A percentile compares a stretch with the other conserved stretches of the same genome.
Evolutionary conservation across 352 stramenopile species (phyloP).

Genomic region (Pythium periplocum): DNA sequence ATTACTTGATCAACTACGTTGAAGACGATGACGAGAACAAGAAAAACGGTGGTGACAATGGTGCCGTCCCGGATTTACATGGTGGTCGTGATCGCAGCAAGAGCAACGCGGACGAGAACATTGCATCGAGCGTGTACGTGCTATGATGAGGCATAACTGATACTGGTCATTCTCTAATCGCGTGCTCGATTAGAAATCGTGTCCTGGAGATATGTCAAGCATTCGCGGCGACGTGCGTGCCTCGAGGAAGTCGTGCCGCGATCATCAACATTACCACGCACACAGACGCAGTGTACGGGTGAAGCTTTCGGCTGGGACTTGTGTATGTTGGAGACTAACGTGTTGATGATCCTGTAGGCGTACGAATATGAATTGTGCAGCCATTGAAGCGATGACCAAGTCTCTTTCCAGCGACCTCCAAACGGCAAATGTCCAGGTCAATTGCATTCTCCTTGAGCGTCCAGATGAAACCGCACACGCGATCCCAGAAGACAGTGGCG

Average conservation of each 20-base stretch:
- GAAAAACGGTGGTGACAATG: neutral
- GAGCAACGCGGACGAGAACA: constrained; percentile 7
- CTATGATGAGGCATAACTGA: neutral
- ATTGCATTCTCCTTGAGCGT: constrained; percentile 42
- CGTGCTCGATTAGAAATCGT: constrained; percentile 13
- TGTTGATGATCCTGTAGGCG: neutral
- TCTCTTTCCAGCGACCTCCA: constrained; percentile 32
- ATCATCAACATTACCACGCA: constrained; percentile 31
- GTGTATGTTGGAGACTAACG: neutral
- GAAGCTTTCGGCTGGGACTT: neutral
- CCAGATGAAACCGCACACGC: neutral
- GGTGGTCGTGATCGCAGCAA: constrained; percentile 4
- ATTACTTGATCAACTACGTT: constrained; percentile 62
- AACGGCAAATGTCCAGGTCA: constrained; percentile 40
- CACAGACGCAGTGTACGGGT: constrained; percentile 11
- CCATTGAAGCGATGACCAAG: constrained; percentile 36
- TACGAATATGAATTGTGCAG: constrained; percentile 1
- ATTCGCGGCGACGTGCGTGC: constrained; percentile 23
- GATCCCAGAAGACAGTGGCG: constrained; percentile 4
- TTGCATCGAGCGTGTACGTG: constrained; percentile 10
- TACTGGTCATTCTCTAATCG: neutral
- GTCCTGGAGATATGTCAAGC: constrained; percentile 23
- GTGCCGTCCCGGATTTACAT: too few relatives aligned
- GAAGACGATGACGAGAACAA: constrained; percentile 23
- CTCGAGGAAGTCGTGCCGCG: constrained; percentile 8